Base-by-base conservation (phyloP, 75 land plant genomes). In the Larix kaempferi region DNA sequence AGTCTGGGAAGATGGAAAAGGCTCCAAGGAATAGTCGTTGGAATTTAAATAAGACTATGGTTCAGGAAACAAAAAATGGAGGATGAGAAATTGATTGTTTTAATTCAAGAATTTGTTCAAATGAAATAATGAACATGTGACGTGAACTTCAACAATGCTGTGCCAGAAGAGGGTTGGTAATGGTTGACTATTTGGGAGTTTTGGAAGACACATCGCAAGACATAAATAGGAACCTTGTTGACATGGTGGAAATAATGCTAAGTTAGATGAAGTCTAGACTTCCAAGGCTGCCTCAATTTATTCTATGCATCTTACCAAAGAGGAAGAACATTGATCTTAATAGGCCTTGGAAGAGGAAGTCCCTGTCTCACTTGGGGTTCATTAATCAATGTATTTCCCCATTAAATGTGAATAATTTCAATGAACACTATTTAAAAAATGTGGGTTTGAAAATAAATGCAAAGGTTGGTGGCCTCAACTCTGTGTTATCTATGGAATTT, bases 381-480 rank as follows among this genome's bases (percentile, higher is more conserved):
- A 88, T 90, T 5, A 94, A 91, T 49, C 99, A 94, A 74, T 96
- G 99, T 64, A 84, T 94, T 64, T 90, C 90, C 3, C 98, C 98
- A 0, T 80, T 79, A 8, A 69, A 75, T 0, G 82, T 78, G 58
- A 75, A 75, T 0, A 83, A 79, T 57, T 78, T 94, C 13, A 96
- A 92, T 74, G 91, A 91, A 22, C 99, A 96, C 78, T 96, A 94
- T 60, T 74, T 89, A 12, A 94, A 91, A 4, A 96, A 96, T 84
- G 86, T 96, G 6, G 88, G 90, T 1, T 74, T 96, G 67, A 96
- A 96, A 78, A 96, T 96, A 56, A 96, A 96, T 84, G 91, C 89
- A 12, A 98, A 98, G 94, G 99, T 92, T 64, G 95, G 99, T 78
- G 99, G 99, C 2, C 78, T 90, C 49, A 96, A 96, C 71, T 90